Evolutionary conservation across 345 rosid genomes (phyloP).

Genomic region (Salix caprea): DNA sequence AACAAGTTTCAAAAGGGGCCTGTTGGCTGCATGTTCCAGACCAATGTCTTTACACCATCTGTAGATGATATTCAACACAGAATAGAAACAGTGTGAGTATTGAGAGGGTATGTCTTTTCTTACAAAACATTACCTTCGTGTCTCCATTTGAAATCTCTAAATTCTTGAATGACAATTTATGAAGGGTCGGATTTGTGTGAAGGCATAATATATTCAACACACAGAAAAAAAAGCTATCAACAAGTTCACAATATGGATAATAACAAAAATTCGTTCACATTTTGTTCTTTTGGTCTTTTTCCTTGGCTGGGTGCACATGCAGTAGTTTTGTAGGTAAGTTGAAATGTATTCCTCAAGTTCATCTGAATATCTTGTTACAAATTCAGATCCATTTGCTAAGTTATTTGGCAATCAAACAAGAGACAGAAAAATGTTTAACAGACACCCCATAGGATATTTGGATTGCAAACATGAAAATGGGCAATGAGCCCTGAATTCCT

Average conservation of each 20-base stretch:
- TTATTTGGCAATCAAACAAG: neutral
- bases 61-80: neutral
- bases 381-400: neutral
- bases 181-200: neutral
- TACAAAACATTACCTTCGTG: neutral
- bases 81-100: neutral
- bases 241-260: neutral
- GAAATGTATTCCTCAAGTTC: neutral
- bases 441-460: neutral
- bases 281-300: neutral
- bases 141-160: neutral
- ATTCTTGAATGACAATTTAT: neutral
- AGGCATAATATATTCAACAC: neutral
- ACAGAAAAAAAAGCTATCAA: neutral
- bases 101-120: neutral
- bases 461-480: neutral
- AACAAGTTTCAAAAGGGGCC: neutral
- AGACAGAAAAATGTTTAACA: neutral
- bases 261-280: no score
- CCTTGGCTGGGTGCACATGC: neutral
- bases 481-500: neutral
- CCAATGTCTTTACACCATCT: neutral
- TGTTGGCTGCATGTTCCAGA: neutral
- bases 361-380: neutral
- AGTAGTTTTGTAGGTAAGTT: neutral